A percentile compares a stretch with the other conserved stretches of the same genome.
phyloP scores from a whole-genome alignment of 225 moss, liverwort and hornwort genomes.

The Takakia lepidozioides region DNA sequence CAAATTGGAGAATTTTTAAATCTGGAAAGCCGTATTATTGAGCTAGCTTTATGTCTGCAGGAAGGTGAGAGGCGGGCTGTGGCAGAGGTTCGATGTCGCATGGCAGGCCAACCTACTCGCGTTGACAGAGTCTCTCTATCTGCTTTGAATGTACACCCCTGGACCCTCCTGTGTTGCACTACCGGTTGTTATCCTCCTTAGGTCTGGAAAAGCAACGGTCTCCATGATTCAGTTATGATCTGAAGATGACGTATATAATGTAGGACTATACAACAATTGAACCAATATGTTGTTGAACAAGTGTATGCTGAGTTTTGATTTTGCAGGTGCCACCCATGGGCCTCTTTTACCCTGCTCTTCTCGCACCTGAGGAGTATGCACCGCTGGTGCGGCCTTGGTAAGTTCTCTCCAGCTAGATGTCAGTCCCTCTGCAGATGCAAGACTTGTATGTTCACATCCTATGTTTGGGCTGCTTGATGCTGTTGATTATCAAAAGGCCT shows the following conservation, averaged over 20 bases:
- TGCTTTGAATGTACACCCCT: slow-evolving; percentile 54
- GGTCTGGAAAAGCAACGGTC: too few species aligned
- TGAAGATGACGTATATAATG: too few species aligned
- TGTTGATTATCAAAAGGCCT: too few species aligned
- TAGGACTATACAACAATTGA: too few species aligned
- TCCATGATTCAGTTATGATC: too few species aligned
- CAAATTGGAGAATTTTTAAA: too few species aligned
- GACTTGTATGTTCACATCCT: not conserved
- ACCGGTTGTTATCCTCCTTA: not conserved
- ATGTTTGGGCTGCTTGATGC: too few species aligned
- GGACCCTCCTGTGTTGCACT: too few species aligned
- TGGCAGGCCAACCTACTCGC: slow-evolving; percentile 65
- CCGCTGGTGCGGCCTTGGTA: slow-evolving; percentile 75
- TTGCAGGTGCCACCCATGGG: slow-evolving; percentile 90
- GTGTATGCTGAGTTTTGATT: not conserved
- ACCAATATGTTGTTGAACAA: too few species aligned
- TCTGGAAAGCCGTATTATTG: too few species aligned
- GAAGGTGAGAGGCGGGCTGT: slow-evolving; percentile 81
- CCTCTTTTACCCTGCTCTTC: slow-evolving; percentile 86
- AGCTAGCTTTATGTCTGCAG: slow-evolving; percentile 19
- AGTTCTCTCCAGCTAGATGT: too few species aligned
- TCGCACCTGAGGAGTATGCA: slow-evolving; percentile 70
- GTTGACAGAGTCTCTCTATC: slow-evolving; percentile 61
- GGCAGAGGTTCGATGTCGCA: slow-evolving; percentile 59
- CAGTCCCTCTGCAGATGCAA: too few species aligned